These are phyloP conservation scores for Septoria linicola DNA, from an alignment of 2,329 filamentous ascomycete species.

Conservation along the genomic window DNA sequence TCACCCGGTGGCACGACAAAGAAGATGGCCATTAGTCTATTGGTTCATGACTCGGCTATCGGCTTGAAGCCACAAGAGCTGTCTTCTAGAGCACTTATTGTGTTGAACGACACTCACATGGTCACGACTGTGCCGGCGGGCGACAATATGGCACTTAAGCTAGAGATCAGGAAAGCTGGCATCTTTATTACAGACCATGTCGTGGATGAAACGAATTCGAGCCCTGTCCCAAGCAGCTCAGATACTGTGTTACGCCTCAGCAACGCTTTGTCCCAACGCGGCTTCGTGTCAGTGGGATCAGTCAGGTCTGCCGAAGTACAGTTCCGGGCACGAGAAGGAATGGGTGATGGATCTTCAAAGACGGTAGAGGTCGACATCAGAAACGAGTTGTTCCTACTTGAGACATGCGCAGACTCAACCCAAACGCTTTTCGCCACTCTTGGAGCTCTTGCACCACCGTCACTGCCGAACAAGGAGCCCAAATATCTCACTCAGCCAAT, in stretches of 20 bases:
- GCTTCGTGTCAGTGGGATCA: constrained; percentile 83
- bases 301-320: constrained; percentile 76
- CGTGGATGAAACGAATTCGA: constrained; percentile 46
- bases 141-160: constrained; percentile 60
- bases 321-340: constrained; percentile 60
- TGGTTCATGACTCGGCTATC: constrained; percentile 75
- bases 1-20: constrained; percentile 37
- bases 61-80: constrained; percentile 79
- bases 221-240: constrained; percentile 12
- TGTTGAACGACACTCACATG: constrained; percentile 74
- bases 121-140: constrained; percentile 66
- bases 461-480: constrained; percentile 74
- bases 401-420: constrained; percentile 95
- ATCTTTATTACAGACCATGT: constrained; percentile 78
- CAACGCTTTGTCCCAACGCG: constrained; percentile 56
- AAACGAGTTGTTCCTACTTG: constrained; percentile 83
- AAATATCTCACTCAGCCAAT: constrained; percentile 87
- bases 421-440: constrained; percentile 81
- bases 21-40: constrained; percentile 65
- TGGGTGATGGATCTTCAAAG: constrained; percentile 60
- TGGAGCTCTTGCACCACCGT: constrained; percentile 78
- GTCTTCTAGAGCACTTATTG: constrained; percentile 72
- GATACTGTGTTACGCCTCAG: constrained; percentile 36
- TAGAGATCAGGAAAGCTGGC: constrained; percentile 76
- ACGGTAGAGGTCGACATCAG: constrained; percentile 76